A percentile compares a stretch with the other conserved stretches of the same genome.
Evolutionary conservation across 345 rosid species (phyloP).

Genomic region (Eucalyptus pauciflora): DNA sequence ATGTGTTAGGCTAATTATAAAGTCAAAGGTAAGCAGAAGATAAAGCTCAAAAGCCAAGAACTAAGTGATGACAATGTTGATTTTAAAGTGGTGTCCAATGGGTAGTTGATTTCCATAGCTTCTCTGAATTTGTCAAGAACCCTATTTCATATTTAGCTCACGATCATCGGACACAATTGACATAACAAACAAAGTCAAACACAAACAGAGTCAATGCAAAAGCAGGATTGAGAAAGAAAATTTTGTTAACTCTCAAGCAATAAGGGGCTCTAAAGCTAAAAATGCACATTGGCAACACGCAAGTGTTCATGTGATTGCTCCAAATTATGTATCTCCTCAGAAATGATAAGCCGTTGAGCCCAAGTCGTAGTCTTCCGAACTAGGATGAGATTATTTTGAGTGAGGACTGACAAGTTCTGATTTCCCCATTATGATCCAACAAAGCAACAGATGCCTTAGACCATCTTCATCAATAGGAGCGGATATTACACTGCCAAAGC

Average conservation of each 20-base stretch:
- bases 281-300: conserved; percentile 60
- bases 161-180: background rate
- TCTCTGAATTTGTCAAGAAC: conserved; percentile 3
- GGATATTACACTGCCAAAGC: conserved; percentile 30
- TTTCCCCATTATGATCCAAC: conserved; percentile 65
- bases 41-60: background rate
- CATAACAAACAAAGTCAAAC: background rate
- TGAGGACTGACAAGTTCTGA: conserved; percentile 53
- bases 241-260: background rate
- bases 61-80: background rate
- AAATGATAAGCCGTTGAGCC: conserved; percentile 38
- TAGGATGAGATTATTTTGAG: conserved; percentile 43
- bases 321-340: conserved; percentile 60
- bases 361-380: conserved; percentile 53
- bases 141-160: conserved; percentile 12
- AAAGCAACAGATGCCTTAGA: conserved; percentile 57
- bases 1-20: background rate
- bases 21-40: background rate
- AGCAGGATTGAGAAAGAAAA: background rate
- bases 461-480: conserved; percentile 40
- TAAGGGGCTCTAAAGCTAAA: conserved; percentile 44
- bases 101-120: conserved; percentile 27
- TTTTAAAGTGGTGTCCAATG: conserved; percentile 54
- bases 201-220: background rate
- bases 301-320: conserved; percentile 63